These are phyloP conservation scores for Cyphellophora europaea DNA, from an alignment of 2,329 filamentous ascomycete species.

Conservation along the genomic window DNA sequence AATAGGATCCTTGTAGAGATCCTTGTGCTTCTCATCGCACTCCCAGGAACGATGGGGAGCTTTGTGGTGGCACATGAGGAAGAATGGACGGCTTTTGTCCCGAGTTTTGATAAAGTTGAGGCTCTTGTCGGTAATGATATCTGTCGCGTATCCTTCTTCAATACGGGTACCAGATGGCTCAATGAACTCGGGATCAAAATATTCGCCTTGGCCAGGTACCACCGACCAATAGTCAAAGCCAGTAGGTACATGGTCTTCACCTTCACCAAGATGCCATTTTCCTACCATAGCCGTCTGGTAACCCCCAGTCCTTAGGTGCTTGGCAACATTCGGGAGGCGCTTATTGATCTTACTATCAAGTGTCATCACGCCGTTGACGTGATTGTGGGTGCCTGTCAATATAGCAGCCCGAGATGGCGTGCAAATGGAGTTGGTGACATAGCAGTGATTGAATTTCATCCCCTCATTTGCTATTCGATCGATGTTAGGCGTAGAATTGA, in stretches of 20 bases:
- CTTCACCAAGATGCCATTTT: slow-evolving; percentile 47
- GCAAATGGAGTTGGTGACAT: too few species aligned
- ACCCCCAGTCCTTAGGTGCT: slow-evolving; percentile 36
- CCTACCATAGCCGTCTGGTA: slow-evolving; percentile 46
- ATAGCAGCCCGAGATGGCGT: too few species aligned
- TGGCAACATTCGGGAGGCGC: slow-evolving; percentile 42
- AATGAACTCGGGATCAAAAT: slow-evolving; percentile 43
- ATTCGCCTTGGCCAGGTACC: slow-evolving; percentile 43
- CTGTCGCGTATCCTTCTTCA: slow-evolving; percentile 39
- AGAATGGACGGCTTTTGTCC: slow-evolving; percentile 34
- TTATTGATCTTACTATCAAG: slow-evolving; percentile 42
- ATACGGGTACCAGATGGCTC: slow-evolving; percentile 25
- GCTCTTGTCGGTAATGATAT: slow-evolving; percentile 44
- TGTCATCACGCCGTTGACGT: slow-evolving; percentile 43
- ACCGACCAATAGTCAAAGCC: slow-evolving; percentile 47
- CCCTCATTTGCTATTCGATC: too few species aligned
- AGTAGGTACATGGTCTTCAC: slow-evolving; percentile 34
- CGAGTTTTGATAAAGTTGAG: slow-evolving; percentile 32
- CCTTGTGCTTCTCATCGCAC: slow-evolving; percentile 38
- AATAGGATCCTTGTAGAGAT: slow-evolving; percentile 39
- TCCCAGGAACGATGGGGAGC: slow-evolving; percentile 47
- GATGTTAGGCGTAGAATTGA: too few species aligned
- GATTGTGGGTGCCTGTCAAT: too few species aligned
- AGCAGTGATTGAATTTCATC: too few species aligned
- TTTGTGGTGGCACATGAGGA: slow-evolving; percentile 50